Evolutionary conservation across 1,284 basidiomycete genomes (phyloP).

Genomic region (Puccinia hordei): DNA sequence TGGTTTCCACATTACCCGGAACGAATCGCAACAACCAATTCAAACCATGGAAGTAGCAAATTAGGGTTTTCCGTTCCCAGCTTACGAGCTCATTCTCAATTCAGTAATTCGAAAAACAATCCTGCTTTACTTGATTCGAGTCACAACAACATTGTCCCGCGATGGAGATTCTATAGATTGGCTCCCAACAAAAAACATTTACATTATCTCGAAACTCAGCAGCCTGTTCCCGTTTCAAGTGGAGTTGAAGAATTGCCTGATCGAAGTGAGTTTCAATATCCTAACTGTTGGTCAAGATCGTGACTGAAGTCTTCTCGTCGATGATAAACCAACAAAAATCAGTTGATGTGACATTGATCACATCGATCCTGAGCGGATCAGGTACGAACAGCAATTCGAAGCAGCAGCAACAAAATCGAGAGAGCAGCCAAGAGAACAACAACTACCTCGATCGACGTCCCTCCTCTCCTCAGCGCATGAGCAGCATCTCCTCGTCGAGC

Average conservation of each 20-base stretch:
- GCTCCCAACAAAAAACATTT: constrained; percentile 70
- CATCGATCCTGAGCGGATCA: constrained; percentile 38
- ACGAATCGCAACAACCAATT: constrained; percentile 62
- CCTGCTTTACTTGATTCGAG: background rate
- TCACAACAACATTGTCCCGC: constrained; percentile 28
- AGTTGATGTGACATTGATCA: constrained; percentile 46
- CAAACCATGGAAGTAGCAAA: constrained; percentile 63
- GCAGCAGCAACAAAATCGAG: background rate
- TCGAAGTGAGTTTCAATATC: constrained; percentile 65
- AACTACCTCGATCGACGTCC: constrained; percentile 8
- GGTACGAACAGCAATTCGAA: background rate
- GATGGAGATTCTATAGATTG: constrained; percentile 61
- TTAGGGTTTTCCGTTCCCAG: constrained; percentile 55
- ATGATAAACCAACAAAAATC: constrained; percentile 40
- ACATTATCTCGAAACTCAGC: constrained; percentile 76
- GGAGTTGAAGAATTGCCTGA: constrained; percentile 85
- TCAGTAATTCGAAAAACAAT: background rate
- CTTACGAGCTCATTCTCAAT: constrained; percentile 29
- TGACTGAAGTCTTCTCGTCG: too few relatives aligned
- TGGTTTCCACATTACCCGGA: constrained; percentile 81
- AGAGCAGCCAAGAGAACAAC: constrained; percentile 1
- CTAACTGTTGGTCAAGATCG: too few relatives aligned
- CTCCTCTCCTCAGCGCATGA: background rate
- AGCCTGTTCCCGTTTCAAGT: constrained; percentile 74
- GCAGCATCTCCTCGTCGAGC: constrained; percentile 7